Evolutionary conservation across 2,329 filamentous ascomycete species (phyloP).

Genomic region (Stagonosporopsis tanaceti): DNA sequence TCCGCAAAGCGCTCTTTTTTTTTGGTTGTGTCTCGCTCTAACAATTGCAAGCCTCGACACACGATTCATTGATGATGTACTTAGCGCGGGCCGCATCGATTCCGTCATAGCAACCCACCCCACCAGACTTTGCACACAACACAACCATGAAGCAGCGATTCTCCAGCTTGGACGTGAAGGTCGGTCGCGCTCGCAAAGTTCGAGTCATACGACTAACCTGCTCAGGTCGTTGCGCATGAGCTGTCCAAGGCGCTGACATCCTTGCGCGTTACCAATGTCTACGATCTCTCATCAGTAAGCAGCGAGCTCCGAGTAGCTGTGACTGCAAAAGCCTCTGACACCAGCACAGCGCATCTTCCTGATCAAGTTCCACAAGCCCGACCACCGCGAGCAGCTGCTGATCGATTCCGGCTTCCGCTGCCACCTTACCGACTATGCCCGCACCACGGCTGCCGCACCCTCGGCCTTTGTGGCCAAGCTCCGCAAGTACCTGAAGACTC

Average conservation of each 20-base stretch:
- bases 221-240: conserved; percentile 91
- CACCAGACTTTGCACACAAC: conserved; percentile 42
- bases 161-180: conserved; percentile 79
- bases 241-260: conserved; percentile 78
- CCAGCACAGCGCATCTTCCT: conserved; percentile 80
- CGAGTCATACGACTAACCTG: conserved; percentile 7
- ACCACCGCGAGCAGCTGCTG: conserved; percentile 86
- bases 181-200: conserved; percentile 36
- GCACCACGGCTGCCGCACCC: conserved; percentile 83
- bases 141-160: conserved; percentile 78
- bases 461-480: conserved; percentile 85
- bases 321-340: conserved; percentile 12
- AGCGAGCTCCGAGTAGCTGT: not conserved
- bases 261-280: conserved; percentile 89
- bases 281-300: conserved; percentile 84
- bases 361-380: conserved; percentile 91
- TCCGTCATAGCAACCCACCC: conserved; percentile 44
- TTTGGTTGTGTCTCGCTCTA: not conserved
- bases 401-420: conserved; percentile 96
- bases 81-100: conserved; percentile 21
- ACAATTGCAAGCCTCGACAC: not conserved
- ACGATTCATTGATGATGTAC: not conserved
- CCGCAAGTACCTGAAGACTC: conserved; percentile 86
- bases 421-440: conserved; percentile 89
- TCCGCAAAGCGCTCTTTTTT: not conserved